Evolutionary conservation across 345 rosid genomes (phyloP).

Genomic region (Citrus mangshanensis): DNA sequence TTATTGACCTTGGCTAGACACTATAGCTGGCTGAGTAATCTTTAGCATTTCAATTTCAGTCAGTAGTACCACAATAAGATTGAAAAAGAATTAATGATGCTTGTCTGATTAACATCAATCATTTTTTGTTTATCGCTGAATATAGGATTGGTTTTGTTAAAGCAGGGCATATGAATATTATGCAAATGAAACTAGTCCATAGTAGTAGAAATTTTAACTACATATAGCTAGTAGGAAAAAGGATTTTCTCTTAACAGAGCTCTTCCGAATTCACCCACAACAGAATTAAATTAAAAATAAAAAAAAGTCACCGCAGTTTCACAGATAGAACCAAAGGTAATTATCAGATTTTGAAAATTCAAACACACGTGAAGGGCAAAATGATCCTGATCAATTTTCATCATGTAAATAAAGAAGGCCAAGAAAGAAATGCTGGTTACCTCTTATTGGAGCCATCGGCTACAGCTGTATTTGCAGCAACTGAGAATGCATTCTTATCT

Average conservation of each 20-base stretch:
- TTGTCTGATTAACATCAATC: no score
- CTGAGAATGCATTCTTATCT: constrained; percentile 19
- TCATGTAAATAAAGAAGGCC: not conserved
- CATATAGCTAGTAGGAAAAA: not conserved
- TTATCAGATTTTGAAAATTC: not conserved
- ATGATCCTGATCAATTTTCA: not conserved
- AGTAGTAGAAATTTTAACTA: not conserved
- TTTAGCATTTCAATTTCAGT: no score
- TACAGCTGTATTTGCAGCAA: constrained; percentile 5
- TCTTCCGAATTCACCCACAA: not conserved
- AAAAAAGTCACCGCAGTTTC: not conserved
- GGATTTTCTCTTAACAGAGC: not conserved
- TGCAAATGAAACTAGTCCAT: not conserved
- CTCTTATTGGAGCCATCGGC: constrained; percentile 22
- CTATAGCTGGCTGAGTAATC: no score
- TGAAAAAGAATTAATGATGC: no score
- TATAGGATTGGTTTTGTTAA: not conserved
- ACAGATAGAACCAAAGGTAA: not conserved
- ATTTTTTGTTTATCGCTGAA: not conserved
- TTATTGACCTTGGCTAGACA: no score
- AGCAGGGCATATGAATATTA: not conserved
- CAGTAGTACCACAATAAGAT: no score
- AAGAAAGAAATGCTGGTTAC: constrained; percentile 15
- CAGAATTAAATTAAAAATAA: no score
- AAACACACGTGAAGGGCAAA: not conserved